These are phyloP conservation scores for Solanum medicagineum DNA, from an alignment of 257 asterid genomes.

Conservation along the genomic window DNA sequence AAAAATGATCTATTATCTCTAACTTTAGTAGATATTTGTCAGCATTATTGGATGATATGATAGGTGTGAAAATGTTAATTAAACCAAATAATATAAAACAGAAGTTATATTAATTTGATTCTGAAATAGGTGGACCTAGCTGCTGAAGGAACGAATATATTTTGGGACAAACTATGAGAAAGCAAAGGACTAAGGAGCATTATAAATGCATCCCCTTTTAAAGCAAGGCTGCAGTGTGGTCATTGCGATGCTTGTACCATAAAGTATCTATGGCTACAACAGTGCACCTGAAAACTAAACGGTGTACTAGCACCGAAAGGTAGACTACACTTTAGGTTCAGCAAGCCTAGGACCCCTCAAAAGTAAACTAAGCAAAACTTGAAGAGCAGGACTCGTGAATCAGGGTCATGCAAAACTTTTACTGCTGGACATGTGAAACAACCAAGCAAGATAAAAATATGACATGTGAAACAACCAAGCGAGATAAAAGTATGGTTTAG, in stretches of 20 bases:
- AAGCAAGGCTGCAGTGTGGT: background rate
- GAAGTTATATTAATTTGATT: background rate
- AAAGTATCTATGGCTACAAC: background rate
- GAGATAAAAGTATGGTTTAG: background rate
- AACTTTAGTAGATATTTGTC: background rate
- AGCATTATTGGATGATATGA: background rate
- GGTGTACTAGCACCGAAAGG: background rate
- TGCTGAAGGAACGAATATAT: background rate
- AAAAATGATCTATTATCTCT: background rate
- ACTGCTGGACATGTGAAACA: background rate
- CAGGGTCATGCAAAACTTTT: background rate
- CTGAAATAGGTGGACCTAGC: background rate
- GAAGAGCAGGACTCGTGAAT: background rate
- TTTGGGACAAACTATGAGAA: background rate
- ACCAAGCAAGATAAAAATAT: background rate
- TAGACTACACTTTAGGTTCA: background rate
- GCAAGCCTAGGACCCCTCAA: background rate
- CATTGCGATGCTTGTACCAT: background rate
- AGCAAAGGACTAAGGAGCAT: background rate
- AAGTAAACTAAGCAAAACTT: background rate
- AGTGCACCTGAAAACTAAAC: background rate
- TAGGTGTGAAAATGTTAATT: background rate
- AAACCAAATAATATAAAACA: background rate
- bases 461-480: background rate
- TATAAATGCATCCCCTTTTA: background rate